A percentile compares a stretch with the other conserved stretches of the same genome.
These are phyloP conservation scores for Syncephalastrum sp. DNA, from an alignment of 371 early-diverging fungal genomes.

Conservation along the genomic window DNA sequence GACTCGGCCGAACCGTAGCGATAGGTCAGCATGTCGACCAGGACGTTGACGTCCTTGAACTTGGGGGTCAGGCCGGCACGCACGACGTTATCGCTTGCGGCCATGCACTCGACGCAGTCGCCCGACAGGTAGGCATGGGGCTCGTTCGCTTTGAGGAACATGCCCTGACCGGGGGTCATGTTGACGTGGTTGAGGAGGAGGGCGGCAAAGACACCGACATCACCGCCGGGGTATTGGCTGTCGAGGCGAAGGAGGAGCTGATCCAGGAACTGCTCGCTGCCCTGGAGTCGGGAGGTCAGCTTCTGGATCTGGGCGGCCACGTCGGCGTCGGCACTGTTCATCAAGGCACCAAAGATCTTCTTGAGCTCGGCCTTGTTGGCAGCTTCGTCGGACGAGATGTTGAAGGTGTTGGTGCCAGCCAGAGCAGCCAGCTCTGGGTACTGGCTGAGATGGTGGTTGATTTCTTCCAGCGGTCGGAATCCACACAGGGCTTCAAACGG, in stretches of 20 bases:
- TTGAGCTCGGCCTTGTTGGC: conserved; percentile 61
- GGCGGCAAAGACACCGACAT: conserved; percentile 87
- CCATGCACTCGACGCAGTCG: conserved; percentile 98
- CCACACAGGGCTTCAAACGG: conserved; percentile 95
- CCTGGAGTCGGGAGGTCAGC: conserved; percentile 51
- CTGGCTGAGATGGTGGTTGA: conserved; percentile 55
- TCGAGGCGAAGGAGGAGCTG: conserved; percentile 76
- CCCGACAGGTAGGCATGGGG: conserved; percentile 97
- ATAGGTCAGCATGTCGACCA: conserved; percentile 93
- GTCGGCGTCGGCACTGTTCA: conserved; percentile 54
- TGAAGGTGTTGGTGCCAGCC: conserved; percentile 55
- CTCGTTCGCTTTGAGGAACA: conserved; percentile 95
- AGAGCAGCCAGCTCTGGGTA: conserved; percentile 80
- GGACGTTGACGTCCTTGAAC: conserved; percentile 92
- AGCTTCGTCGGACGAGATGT: conserved; percentile 21
- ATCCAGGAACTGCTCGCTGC: conserved; percentile 28
- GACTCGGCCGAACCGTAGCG: conserved; percentile 73
- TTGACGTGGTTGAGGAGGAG: conserved; percentile 86
- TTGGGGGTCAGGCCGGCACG: conserved; percentile 98
- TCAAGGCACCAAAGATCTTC: conserved; percentile 67
- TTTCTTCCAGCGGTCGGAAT: conserved; percentile 88
- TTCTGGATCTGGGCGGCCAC: conserved; percentile 52
- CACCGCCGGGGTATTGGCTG: conserved; percentile 84
- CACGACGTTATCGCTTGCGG: conserved; percentile 96
- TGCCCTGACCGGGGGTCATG: conserved; percentile 85